A percentile compares a stretch with the other conserved stretches of the same genome.
Evolutionary conservation across 352 stramenopile genomes (phyloP).

Genomic region (Pythium coloratum): DNA sequence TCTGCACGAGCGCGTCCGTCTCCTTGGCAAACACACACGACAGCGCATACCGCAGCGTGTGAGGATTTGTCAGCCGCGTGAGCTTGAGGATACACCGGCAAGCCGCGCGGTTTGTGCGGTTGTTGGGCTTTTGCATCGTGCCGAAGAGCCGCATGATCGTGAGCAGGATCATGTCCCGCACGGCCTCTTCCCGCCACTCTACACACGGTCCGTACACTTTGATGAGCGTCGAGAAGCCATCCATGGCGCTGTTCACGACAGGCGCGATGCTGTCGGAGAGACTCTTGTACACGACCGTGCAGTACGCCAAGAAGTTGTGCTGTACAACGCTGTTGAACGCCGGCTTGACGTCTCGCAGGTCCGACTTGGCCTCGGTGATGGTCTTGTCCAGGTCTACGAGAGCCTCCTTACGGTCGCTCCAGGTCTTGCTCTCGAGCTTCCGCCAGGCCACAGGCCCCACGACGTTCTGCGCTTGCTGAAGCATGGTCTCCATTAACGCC

Average conservation of each 20-base stretch:
- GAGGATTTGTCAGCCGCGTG: slow-evolving; percentile 57
- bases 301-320: slow-evolving; percentile 65
- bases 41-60: slow-evolving; percentile 70
- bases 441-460: slow-evolving; percentile 69
- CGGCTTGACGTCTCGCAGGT: slow-evolving; percentile 65
- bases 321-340: slow-evolving; percentile 64
- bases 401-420: slow-evolving; percentile 83
- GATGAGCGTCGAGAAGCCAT: slow-evolving; percentile 63
- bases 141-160: slow-evolving; percentile 60
- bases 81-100: slow-evolving; percentile 78
- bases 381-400: slow-evolving; percentile 70
- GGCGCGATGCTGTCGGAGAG: slow-evolving; percentile 70
- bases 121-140: slow-evolving; percentile 82
- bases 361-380: slow-evolving; percentile 68
- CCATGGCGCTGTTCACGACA: slow-evolving; percentile 73
- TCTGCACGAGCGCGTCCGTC: slow-evolving; percentile 70
- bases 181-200: slow-evolving; percentile 64
- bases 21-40: slow-evolving; percentile 76
- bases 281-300: slow-evolving; percentile 54
- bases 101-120: slow-evolving; percentile 67
- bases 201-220: slow-evolving; percentile 75
- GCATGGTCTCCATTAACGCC: slow-evolving; percentile 42
- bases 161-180: slow-evolving; percentile 65
- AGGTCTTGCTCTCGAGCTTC: slow-evolving; percentile 82
- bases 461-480: slow-evolving; percentile 41